Base-by-base conservation (phyloP, 2,329 filamentous ascomycete genomes). In the Aureobasidium sp. region DNA sequence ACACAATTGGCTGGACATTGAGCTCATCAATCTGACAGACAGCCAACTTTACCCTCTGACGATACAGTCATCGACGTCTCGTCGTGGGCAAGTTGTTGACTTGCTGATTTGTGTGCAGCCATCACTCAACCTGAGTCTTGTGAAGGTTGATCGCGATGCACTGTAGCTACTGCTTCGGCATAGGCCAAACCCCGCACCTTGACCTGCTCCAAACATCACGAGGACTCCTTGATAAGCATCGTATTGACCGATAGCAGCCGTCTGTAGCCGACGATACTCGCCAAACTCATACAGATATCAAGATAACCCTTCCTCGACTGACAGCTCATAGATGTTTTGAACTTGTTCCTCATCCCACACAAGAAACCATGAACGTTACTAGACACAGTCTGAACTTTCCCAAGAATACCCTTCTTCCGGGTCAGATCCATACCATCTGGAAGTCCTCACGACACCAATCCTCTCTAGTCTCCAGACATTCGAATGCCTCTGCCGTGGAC, bases 161-260 rank as follows among this genome's bases (percentile, higher is more conserved):
- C 11, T 15, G 25, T 31, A n/a, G 15, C 25, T 29, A 41, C 8
- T 31, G 27, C 22, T 29, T 41, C 55, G 42, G 55, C 55, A 20
- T 37, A 58, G 55, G 55, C 31, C 55, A 58, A 58, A 57, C 55
- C 55, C 55, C 55, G 55, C 55, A 58, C 55, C 55, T 47, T 5
- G 20, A 11, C 31, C 42, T 58, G 20, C 42, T 25, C 5, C 20
- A 31, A 48, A 12, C 29, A 48, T 29, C 41, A 58, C 42, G 41
- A 37, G 37, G 22, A 42, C 20, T 31, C 20, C 15, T 37, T 58
- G 55, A 58, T 58, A 58, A 48, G 55, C 7, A 39, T 11, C 9
- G 6, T 20, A 14, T 39, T 14, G 42, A 58, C 55, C 55, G 55
- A 27, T 20, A 47, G 11, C 55, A 58, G 20, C 55, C 55, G 55